A percentile compares a stretch with the other conserved stretches of the same genome.
Conservation (phyloP, 306 rosid genomes). For the Rosa persica region DNA sequence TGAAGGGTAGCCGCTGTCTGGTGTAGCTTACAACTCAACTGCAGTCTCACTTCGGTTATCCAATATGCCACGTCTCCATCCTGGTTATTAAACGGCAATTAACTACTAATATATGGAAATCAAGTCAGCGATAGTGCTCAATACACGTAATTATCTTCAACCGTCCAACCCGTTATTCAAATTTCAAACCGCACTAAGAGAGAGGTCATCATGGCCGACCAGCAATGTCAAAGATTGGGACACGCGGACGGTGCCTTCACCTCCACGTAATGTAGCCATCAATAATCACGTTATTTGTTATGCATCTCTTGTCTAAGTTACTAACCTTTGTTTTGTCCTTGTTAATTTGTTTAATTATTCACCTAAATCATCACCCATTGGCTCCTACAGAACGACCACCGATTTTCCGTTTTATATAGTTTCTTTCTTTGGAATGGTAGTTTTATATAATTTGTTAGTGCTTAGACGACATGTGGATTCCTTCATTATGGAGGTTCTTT, state of each 20-base stretch:
- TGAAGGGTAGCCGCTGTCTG: no score
- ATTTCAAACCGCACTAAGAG: neutral
- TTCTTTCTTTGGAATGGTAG: neutral
- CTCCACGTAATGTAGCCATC: neutral
- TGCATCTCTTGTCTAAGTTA: neutral
- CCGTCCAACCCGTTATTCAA: constrained; percentile 42
- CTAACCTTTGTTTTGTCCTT: neutral
- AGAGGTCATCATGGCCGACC: neutral
- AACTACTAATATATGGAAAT: neutral
- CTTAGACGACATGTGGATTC: constrained; percentile 21
- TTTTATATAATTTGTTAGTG: constrained; percentile 10
- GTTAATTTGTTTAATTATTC: neutral
- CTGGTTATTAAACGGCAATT: neutral
- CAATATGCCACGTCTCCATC: neutral
- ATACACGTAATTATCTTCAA: constrained; percentile 13
- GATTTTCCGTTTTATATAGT: neutral
- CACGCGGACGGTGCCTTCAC: constrained; percentile 17
- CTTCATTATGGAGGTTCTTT: constrained; percentile 10
- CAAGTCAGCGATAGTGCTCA: constrained; percentile 16
- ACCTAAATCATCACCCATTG: neutral
- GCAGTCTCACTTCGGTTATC: neutral
- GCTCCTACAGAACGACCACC: neutral
- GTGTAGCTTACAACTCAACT: neutral
- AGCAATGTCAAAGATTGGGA: neutral
- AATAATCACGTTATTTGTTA: neutral